A percentile compares a stretch with the other conserved stretches of the same genome.
phyloP scores from a whole-genome alignment of 2,329 filamentous ascomycete species.

The Colletotrichum chlorophyti region DNA sequence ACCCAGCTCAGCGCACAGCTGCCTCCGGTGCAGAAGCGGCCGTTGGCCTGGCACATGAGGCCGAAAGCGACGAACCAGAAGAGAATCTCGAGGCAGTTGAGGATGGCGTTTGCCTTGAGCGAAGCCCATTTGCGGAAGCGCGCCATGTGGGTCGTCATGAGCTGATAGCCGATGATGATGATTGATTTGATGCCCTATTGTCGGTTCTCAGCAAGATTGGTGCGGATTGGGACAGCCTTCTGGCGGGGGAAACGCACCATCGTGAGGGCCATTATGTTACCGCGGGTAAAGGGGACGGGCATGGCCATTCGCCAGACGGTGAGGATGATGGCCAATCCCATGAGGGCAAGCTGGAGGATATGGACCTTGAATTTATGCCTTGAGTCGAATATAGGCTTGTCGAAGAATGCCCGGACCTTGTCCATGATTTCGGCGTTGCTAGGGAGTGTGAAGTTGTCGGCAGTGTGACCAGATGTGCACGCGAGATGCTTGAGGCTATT shows the following conservation, averaged over 20 bases:
- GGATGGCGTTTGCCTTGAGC: slow-evolving; percentile 46
- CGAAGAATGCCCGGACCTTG: not conserved
- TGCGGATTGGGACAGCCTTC: not conserved
- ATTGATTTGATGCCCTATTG: slow-evolving; percentile 44
- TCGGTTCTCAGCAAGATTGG: not conserved
- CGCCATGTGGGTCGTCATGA: slow-evolving; percentile 42
- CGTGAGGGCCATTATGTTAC: slow-evolving; percentile 25
- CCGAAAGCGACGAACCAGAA: slow-evolving; percentile 41
- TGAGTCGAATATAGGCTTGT: slow-evolving; percentile 18
- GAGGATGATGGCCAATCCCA: slow-evolving; percentile 13
- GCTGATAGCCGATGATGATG: slow-evolving; percentile 46
- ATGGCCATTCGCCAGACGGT: slow-evolving; percentile 16
- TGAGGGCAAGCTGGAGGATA: slow-evolving; percentile 11
- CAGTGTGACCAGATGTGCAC: not conserved
- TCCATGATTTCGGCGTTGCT: slow-evolving; percentile 1
- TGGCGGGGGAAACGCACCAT: not conserved
- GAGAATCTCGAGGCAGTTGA: slow-evolving; percentile 47
- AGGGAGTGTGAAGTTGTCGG: not conserved
- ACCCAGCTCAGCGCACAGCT: slow-evolving; percentile 26
- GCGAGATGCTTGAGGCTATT: too few relatives aligned
- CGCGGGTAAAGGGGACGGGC: slow-evolving; percentile 3
- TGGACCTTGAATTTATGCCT: slow-evolving; percentile 24
- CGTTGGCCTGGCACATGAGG: slow-evolving; percentile 9
- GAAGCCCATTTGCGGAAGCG: slow-evolving; percentile 43
- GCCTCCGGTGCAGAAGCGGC: slow-evolving; percentile 14